These are phyloP conservation scores for Colletotrichum karsti DNA, from an alignment of 2,329 filamentous ascomycete genomes.

Conservation along the genomic window DNA sequence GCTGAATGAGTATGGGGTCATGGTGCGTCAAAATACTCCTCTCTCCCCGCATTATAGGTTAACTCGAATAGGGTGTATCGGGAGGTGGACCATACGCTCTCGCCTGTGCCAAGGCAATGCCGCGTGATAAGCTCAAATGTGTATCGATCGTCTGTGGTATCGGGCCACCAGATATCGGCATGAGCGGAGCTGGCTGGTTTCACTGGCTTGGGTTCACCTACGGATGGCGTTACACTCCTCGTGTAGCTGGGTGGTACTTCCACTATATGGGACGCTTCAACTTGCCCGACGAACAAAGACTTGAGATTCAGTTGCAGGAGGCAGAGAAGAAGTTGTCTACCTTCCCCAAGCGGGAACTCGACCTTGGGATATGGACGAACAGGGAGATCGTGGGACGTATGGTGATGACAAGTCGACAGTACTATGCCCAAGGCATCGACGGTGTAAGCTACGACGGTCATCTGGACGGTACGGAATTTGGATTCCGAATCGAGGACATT, in stretches of 20 bases:
- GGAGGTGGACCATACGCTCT: constrained; percentile 34
- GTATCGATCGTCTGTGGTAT: constrained; percentile 32
- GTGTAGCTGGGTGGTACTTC: constrained; percentile 20
- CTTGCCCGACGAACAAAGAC: constrained; percentile 11
- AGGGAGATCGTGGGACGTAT: constrained; percentile 10
- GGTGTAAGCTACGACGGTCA: constrained; percentile 19
- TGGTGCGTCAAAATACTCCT: neutral
- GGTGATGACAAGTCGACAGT: constrained; percentile 20
- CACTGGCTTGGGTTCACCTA: constrained; percentile 28
- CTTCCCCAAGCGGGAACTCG: neutral
- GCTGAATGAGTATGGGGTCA: constrained; percentile 10
- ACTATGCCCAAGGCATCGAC: constrained; percentile 21
- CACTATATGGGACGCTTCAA: neutral
- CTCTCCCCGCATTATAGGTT: neutral
- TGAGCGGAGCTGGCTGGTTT: constrained; percentile 26
- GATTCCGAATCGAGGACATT: constrained; percentile 22
- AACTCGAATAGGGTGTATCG: constrained; percentile 26
- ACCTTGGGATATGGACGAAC: constrained; percentile 6
- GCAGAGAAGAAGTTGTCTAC: constrained; percentile 12
- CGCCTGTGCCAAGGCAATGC: constrained; percentile 28
- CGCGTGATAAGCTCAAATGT: constrained; percentile 22
- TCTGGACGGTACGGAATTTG: constrained; percentile 18
- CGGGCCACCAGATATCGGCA: constrained; percentile 32
- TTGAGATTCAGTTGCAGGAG: constrained; percentile 1
- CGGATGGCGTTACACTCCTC: constrained; percentile 24